Percentiles rank a stretch among this genome's conserved stretches.
phyloP scores from a whole-genome alignment of 305 asterid species.

The Solanum hybrid region DNA sequence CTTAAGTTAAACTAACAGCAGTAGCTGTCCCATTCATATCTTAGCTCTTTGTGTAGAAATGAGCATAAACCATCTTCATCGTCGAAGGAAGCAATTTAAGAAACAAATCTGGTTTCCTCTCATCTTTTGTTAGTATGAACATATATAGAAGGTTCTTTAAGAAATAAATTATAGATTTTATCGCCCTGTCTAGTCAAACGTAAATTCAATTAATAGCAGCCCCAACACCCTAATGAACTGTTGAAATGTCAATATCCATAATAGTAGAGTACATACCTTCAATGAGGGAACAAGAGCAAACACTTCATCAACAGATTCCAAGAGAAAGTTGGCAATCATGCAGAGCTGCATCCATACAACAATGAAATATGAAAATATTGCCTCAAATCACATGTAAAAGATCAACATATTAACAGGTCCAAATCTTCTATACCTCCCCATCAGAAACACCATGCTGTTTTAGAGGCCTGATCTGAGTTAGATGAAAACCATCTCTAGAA shows the following conservation, averaged over 20 bases:
- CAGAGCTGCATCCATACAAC: conserved; percentile 44
- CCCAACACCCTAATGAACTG: not conserved
- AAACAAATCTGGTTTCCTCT: not conserved
- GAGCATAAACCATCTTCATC: not conserved
- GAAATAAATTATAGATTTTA: not conserved
- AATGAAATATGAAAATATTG: conserved; percentile 7
- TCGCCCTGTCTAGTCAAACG: not conserved
- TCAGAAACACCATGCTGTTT: conserved; percentile 63
- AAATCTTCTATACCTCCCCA: conserved; percentile 47
- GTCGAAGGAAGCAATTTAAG: not conserved
- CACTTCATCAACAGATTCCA: conserved; percentile 76
- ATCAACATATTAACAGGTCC: not conserved
- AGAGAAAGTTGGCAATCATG: conserved; percentile 56
- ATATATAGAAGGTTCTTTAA: not conserved
- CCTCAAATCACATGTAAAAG: not conserved
- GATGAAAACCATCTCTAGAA: conserved; percentile 10
- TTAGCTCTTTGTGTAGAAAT: not conserved
- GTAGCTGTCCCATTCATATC: not conserved
- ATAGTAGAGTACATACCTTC: conserved; percentile 37
- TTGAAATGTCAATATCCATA: not conserved
- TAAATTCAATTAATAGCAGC: not conserved
- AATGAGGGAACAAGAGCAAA: conserved; percentile 68
- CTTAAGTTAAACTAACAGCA: not conserved
- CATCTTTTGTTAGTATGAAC: not conserved
- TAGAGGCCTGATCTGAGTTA: conserved; percentile 61